Evolutionary conservation across 2,329 filamentous ascomycete species (phyloP).

Genomic region (Dothiorella sarmentorum): DNA sequence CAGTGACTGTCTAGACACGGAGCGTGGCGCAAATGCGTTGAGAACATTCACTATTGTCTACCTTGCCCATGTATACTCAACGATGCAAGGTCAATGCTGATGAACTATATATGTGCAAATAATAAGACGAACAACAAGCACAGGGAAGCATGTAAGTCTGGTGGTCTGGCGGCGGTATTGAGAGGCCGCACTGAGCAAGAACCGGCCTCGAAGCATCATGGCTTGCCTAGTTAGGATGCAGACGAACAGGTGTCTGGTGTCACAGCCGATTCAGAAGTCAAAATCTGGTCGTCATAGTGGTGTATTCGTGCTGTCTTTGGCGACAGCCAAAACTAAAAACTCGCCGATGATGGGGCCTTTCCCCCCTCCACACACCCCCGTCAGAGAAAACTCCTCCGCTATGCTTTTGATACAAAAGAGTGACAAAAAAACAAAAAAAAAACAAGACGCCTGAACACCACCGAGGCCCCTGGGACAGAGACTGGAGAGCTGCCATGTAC

Average conservation of each 20-base stretch:
- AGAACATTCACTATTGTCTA: too few species aligned
- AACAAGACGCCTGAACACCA: background rate
- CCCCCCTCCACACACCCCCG: background rate
- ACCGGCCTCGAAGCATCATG: too few species aligned
- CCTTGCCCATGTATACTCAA: too few species aligned
- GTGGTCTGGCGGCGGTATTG: too few species aligned
- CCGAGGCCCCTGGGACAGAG: background rate
- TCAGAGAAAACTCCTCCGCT: constrained; percentile 1
- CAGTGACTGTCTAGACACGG: too few species aligned
- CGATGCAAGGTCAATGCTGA: background rate
- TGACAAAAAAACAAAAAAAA: background rate
- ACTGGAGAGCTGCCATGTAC: background rate
- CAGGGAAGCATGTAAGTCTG: too few species aligned
- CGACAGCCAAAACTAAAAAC: background rate
- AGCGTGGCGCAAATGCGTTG: too few species aligned
- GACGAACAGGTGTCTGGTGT: background rate
- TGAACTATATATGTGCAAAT: too few species aligned
- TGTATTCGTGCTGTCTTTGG: background rate
- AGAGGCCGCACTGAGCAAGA: too few species aligned
- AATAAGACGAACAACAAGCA: too few species aligned
- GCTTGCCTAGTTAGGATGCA: background rate
- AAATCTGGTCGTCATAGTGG: background rate
- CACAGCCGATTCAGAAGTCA: background rate
- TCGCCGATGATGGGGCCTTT: background rate
- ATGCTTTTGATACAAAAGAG: background rate